Evolutionary conservation across 805 yeast species (phyloP).

Genomic region (Starmerella davenportii): DNA sequence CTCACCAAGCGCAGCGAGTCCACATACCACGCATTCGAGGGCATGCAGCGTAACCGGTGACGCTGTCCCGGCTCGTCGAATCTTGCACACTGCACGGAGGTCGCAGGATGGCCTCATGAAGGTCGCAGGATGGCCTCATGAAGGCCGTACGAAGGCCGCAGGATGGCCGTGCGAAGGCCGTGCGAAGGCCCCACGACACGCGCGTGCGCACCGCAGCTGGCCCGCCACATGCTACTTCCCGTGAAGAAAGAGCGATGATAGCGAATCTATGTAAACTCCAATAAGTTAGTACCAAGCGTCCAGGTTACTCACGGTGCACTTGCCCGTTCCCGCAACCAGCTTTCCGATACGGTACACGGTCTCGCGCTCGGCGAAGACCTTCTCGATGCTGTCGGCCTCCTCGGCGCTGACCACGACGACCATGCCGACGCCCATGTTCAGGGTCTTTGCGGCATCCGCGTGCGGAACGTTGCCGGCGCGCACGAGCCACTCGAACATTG

Average conservation of each 20-base stretch:
- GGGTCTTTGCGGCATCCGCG: constrained; percentile 69
- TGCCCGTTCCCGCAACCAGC: constrained; percentile 31
- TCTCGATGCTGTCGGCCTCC: constrained; percentile 39
- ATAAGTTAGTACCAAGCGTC: constrained; percentile 21
- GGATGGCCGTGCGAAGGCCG: no score
- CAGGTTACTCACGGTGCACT: constrained; percentile 21
- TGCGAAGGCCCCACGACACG: no score
- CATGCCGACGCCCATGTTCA: constrained; percentile 96
- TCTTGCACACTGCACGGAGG: background rate
- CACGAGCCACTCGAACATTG: constrained; percentile 87
- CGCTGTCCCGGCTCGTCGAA: background rate
- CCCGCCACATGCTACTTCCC: no score
- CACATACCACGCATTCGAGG: constrained; percentile 18
- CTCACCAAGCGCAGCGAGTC: constrained; percentile 43
- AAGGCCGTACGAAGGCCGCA: no score
- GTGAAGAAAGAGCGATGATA: no score
- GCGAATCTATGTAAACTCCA: no score
- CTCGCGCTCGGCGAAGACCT: constrained; percentile 52
- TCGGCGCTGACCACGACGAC: constrained; percentile 60
- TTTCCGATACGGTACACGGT: constrained; percentile 53
- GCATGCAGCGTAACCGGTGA: background rate
- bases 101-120: no score
- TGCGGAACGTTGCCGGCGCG: constrained; percentile 78
- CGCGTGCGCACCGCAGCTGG: no score
- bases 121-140: no score